Evolutionary conservation across 2,329 filamentous ascomycete genomes (phyloP), one percentile per base, ranked within the genome.

Genomic region (Albifimbria verrucaria): DNA sequence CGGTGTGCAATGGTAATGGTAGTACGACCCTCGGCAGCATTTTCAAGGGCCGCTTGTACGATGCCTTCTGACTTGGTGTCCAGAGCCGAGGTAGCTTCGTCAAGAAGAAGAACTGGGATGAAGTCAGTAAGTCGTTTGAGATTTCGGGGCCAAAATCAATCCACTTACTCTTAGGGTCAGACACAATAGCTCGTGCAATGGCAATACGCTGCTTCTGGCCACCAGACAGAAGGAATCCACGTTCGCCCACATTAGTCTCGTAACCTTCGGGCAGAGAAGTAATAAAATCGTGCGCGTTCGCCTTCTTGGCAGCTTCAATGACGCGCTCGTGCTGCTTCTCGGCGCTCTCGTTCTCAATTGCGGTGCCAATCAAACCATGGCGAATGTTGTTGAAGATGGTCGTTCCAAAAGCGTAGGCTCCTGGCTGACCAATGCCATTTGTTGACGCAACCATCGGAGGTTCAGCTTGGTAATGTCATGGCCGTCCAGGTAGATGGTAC

Each of bases 181-280:
- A 93, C 25, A 97, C 90, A 52, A 97, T 83, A 39, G 92, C 92
- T 64, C 92, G 82, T 7, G 93, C 92, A 70, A 97, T 97, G 12
- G 93, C 92, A 65, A 97, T 95, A 62, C 94, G 90, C 72, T 97
- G 94, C 71, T 97, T 96, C 72, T 99, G 94, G 32, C 94, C 94
- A 68, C 94, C 94, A 52, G 90, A 96, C 9, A 99, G 79, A 50
- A 97, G 75, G 67, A 96, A 96, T 10, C 94, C 94, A 57, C 92
- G 87, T 70, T 97, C 92, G 52, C 94, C 94, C n/a, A 97, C 93
- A 59, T 95, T 87, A 0, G 94, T 97, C 59, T 96, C 83, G 63
- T 97, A 97, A 2, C 89, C 89, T 60, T 97, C 89, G 0, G 94
- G 92, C 1, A 97, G 80, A 12, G 80, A 73, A 6, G 77, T 82